Evolutionary conservation across 345 rosid species (phyloP).

Genomic region (Pseudoturritis turrita): DNA sequence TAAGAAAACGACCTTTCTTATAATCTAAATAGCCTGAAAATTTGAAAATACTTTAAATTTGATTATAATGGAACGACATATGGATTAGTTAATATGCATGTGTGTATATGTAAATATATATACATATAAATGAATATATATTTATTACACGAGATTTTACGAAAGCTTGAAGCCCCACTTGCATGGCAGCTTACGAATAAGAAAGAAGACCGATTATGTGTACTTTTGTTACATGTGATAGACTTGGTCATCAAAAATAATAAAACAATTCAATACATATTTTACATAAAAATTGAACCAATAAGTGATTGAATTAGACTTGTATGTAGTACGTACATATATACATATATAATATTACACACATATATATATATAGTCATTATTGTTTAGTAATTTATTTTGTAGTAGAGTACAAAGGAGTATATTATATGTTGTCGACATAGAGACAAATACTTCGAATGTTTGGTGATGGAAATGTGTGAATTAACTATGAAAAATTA

Average conservation of each 20-base stretch:
- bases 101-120: not conserved
- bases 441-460: conserved; percentile 32
- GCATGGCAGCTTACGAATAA: conserved; percentile 29
- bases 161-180: conserved; percentile 27
- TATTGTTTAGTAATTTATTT: not conserved
- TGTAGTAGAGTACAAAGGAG: conserved; percentile 7
- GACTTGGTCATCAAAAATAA: conserved; percentile 22
- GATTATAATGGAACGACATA: not conserved
- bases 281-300: not conserved
- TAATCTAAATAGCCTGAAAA: not conserved
- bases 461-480: conserved; percentile 30
- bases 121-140: not conserved
- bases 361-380: not conserved
- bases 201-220: conserved; percentile 24
- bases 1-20: conserved; percentile 13
- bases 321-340: not conserved
- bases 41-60: not conserved
- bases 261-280: not conserved
- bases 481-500: not conserved
- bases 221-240: conserved; percentile 20
- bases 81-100: not conserved
- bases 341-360: not conserved
- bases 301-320: conserved; percentile 16
- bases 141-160: conserved; percentile 10
- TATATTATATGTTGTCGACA: conserved; percentile 27